Evolutionary conservation across 148 eudicot species (phyloP), one percentile per base, ranked within the genome.

Genomic region (Rhododendron molle): DNA sequence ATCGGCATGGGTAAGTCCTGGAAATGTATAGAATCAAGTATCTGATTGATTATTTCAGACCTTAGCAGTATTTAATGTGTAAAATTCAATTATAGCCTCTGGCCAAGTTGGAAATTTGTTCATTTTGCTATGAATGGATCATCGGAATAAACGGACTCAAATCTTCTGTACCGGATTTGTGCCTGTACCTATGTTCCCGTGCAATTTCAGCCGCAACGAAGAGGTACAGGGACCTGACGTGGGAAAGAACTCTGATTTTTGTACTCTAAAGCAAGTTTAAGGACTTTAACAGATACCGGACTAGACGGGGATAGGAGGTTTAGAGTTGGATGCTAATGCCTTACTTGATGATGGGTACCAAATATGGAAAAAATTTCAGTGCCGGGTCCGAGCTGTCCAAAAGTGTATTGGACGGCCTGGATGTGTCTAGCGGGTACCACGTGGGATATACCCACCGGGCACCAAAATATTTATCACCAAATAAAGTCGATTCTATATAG

Each of bases 1-100:
- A 89, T 96, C 87, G 99, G 98, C 72, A 96, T 96, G 98, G 99
- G 99, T 96, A 90, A 90, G 90, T 88, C 90, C 38, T 71, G 52
- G 40, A 79, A 89, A 14, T 82, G 1, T 32, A 2, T 14, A 1
- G 38, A n/a, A 52, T 14, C 12, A 14, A 44, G 30, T 26, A 14
- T 56, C 34, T 13, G 36, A 69, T 28, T 69, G 3, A 11, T 5
- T 81, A 77, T 38, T 38, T 77, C 52, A 46, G 54, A 36, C 38
- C 20, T 81, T 54, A 14, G 30, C 8, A 32, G 0, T 26, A n/a
- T 26, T 81, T 62, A 0, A 40, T 81, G 12, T 21, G 46, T 14
- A 0, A 13, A 34, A 23, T 36, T 56, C 54, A 11, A 60, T 20
- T 36, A 10, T 49, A 18, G 83, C 52, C 13, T 18, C 0, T 3